Conservation (phyloP, 192 early-diverging fungal genomes). For the Coemansia reversa region DNA sequence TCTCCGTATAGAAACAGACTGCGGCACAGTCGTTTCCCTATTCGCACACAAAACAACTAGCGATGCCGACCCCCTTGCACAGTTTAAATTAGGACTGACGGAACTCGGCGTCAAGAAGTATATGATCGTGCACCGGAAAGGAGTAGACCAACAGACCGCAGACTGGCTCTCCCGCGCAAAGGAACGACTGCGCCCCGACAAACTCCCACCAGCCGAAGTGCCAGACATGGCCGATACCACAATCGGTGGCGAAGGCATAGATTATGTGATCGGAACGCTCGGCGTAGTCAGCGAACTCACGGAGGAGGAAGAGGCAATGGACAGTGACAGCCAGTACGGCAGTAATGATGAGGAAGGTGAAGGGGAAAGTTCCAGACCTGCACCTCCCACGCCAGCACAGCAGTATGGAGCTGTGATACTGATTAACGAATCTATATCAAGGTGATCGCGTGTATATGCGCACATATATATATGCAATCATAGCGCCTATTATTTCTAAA, state of each 20-base stretch:
- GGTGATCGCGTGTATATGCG: too few relatives aligned
- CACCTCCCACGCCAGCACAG: neutral
- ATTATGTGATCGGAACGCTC: conserved; percentile 6
- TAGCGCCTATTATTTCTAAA: too few relatives aligned
- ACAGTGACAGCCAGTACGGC: neutral
- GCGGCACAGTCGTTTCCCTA: conserved; percentile 6
- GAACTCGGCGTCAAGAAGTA: conserved; percentile 12
- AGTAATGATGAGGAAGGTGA: neutral
- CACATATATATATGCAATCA: too few relatives aligned
- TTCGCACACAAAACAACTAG: conserved; percentile 5
- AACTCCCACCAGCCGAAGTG: neutral
- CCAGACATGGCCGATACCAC: conserved; percentile 1
- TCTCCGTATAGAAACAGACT: conserved; percentile 24
- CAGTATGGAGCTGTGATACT: too few relatives aligned
- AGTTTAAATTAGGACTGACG: conserved; percentile 2
- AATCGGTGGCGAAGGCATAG: conserved; percentile 7
- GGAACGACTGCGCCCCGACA: conserved; percentile 6
- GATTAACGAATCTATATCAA: too few relatives aligned
- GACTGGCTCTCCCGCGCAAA: conserved; percentile 19
- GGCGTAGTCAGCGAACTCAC: neutral
- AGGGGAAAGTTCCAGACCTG: neutral
- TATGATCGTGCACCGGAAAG: conserved; percentile 12
- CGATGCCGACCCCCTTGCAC: conserved; percentile 8
- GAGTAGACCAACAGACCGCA: conserved; percentile 8
- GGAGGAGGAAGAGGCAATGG: neutral